These are phyloP conservation scores for Cicer yamashitae DNA, from an alignment of 306 rosid species.

Conservation along the genomic window DNA sequence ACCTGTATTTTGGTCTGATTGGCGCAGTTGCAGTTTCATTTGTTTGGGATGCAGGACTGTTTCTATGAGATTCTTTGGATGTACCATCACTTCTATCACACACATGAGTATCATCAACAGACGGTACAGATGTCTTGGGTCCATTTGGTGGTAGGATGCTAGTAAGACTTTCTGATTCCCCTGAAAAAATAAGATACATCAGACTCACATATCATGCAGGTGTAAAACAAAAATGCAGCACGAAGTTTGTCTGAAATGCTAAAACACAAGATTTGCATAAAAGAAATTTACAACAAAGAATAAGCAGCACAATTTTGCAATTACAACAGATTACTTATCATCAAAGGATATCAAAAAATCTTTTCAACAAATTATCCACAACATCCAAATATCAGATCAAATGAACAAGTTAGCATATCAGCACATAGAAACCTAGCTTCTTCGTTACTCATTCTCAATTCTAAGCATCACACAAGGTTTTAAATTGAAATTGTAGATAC, in stretches of 20 bases:
- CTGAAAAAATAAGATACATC: conserved; percentile 43
- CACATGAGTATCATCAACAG: conserved; percentile 31
- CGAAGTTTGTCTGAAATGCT: neutral
- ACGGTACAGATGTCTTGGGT: conserved; percentile 16
- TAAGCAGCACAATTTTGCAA: neutral
- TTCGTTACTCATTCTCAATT: neutral
- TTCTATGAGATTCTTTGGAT: conserved; percentile 44
- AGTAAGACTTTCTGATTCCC: conserved; percentile 45
- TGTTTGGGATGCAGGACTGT: conserved; percentile 25
- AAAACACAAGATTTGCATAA: conserved; percentile 9
- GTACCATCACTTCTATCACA: conserved; percentile 28
- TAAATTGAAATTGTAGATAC: neutral
- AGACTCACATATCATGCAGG: conserved; percentile 12
- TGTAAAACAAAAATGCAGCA: neutral
- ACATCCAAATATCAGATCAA: neutral
- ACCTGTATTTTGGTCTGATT: conserved; percentile 65
- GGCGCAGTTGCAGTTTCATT: conserved; percentile 30
- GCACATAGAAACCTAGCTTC: neutral
- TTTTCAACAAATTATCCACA: neutral
- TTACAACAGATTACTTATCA: neutral
- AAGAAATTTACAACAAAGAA: conserved; percentile 12
- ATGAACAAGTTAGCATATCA: neutral
- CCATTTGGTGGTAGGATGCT: conserved; percentile 30
- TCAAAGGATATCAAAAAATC: neutral
- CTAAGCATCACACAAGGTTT: neutral